Conservation (phyloP, 805 yeast genomes). For the Metahyphopichia silvanorum region DNA sequence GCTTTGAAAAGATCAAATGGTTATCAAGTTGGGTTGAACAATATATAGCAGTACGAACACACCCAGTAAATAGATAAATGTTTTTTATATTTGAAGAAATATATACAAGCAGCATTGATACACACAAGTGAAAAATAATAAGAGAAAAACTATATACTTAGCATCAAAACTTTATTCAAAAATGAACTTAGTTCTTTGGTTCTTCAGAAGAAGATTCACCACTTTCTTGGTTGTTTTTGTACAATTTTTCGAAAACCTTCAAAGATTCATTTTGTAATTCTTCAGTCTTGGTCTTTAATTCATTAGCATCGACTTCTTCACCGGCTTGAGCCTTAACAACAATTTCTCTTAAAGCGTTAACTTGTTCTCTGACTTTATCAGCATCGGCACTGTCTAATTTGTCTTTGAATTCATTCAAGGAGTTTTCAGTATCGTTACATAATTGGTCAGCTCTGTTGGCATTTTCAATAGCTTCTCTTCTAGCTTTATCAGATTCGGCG, state of each 20-base stretch:
- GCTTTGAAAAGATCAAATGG: conserved; percentile 6
- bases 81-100: conserved; percentile 4
- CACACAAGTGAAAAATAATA: conserved; percentile 1
- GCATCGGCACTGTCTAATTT: conserved; percentile 45
- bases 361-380: conserved; percentile 46
- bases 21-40: conserved; percentile 4
- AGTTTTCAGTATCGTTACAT: conserved; percentile 51
- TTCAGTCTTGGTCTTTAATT: conserved; percentile 69
- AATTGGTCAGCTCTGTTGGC: conserved; percentile 85
- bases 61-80: not conserved
- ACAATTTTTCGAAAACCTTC: conserved; percentile 70
- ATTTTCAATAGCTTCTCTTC: conserved; percentile 76
- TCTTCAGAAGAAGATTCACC: conserved; percentile 14
- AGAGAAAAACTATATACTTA: not conserved
- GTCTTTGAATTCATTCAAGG: conserved; percentile 47
- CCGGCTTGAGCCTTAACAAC: conserved; percentile 65
- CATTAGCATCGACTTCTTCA: conserved; percentile 58
- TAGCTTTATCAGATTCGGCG: conserved; percentile 84
- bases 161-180: conserved; percentile 1
- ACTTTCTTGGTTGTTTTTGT: conserved; percentile 24
- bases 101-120: conserved; percentile 14
- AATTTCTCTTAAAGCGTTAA: conserved; percentile 59
- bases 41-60: not conserved
- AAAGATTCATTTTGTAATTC: conserved; percentile 72
- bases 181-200: conserved; percentile 23